Conservation (phyloP, 805 yeast genomes). For the Lipomyces starkeyi region DNA sequence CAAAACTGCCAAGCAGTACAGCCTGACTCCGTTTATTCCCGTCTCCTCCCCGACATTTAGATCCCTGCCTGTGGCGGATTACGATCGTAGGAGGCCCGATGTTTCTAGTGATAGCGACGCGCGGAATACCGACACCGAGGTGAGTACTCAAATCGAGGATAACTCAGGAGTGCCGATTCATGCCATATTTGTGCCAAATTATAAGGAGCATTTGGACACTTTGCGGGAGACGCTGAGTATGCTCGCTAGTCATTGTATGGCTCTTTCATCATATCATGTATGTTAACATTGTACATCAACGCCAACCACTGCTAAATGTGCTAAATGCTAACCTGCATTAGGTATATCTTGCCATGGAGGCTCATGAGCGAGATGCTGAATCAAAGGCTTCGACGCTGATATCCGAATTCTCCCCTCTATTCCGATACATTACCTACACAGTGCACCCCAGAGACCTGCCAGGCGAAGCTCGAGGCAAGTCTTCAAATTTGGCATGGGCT, state of each 20-base stretch:
- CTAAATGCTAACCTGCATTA: neutral
- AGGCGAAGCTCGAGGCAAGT: slow-evolving; percentile 38
- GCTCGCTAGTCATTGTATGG: slow-evolving; percentile 32
- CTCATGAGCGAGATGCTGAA: slow-evolving; percentile 22
- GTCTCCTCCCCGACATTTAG: neutral
- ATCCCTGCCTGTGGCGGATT: too few species aligned
- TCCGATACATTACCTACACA: slow-evolving; percentile 29
- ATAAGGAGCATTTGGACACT: slow-evolving; percentile 30
- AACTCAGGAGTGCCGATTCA: slow-evolving; percentile 15
- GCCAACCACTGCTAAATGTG: neutral
- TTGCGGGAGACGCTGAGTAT: slow-evolving; percentile 35
- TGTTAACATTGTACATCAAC: neutral
- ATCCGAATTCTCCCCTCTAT: slow-evolving; percentile 19
- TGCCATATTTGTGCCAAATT: slow-evolving; percentile 37
- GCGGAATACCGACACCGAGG: neutral
- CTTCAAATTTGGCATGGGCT: slow-evolving; percentile 39
- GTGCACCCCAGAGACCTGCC: slow-evolving; percentile 31
- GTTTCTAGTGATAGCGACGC: neutral
- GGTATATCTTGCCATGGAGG: slow-evolving; percentile 36
- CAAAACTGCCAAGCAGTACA: neutral
- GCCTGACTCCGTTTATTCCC: too few species aligned
- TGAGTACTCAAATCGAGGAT: neutral
- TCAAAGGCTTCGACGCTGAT: slow-evolving; percentile 24
- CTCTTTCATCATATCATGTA: slow-evolving; percentile 29
- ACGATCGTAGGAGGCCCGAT: neutral